A percentile compares a stretch with the other conserved stretches of the same genome.
phyloP scores from a whole-genome alignment of 306 rosid genomes.

The Vigna trinervia region DNA sequence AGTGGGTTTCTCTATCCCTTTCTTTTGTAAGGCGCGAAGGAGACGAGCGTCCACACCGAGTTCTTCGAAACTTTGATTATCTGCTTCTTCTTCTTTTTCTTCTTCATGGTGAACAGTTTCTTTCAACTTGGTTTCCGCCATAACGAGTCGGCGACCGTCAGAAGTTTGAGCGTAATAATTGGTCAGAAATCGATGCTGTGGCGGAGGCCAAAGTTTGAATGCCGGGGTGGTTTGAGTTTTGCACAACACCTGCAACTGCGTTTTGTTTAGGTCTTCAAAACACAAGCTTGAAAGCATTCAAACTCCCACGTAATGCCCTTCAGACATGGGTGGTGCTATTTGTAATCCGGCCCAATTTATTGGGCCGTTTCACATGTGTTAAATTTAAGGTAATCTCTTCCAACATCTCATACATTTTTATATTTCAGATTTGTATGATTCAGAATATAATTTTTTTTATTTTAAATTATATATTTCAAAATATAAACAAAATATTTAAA shows the following conservation, averaged over 20 bases:
- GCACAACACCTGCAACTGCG: background rate
- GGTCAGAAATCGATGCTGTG: background rate
- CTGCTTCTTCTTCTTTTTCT: conserved; percentile 33
- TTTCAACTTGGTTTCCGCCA: conserved; percentile 43
- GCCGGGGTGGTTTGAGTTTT: conserved; percentile 9
- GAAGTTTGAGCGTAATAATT: background rate
- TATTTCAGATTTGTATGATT: too few species aligned
- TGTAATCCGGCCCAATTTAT: background rate
- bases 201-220: conserved; percentile 8
- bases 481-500: too few species aligned
- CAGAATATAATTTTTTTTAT: too few species aligned
- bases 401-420: too few species aligned
- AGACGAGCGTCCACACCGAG: conserved; percentile 76
- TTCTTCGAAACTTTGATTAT: conserved; percentile 62
- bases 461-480: too few species aligned
- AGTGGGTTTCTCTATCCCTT: conserved; percentile 65
- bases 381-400: too few species aligned
- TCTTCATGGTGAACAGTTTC: conserved; percentile 37
- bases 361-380: background rate
- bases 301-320: background rate
- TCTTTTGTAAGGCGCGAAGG: conserved; percentile 66
- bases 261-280: conserved; percentile 8
- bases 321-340: background rate
- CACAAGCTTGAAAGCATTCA: too few species aligned
- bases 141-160: background rate